Base-by-base conservation (phyloP, 2,329 filamentous ascomycete species). In the Talaromyces islandicus region DNA sequence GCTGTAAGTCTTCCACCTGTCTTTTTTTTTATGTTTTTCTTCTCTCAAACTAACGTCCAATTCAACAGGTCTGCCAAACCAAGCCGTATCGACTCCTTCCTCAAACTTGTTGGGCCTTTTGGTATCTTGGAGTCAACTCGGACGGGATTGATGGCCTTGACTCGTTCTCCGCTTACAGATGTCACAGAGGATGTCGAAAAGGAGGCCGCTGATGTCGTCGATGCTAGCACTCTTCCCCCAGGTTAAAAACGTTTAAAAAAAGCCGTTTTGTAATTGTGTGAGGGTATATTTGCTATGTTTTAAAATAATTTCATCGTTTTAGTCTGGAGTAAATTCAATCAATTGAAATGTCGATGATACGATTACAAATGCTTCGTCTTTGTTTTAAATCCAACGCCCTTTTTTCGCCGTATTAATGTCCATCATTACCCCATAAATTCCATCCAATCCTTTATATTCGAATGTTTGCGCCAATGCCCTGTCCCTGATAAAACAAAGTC, bases 101-200 rank as follows among this genome's bases (percentile, higher is more conserved):
- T 99, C 79, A 99, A 97, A 80, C 84, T 99, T 64, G 88, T 99
- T 71, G 83, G 86, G 60, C 93, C 93, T 12, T 99, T 97, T 74
- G 94, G 94, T 71, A 96, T 99, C 68, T 84, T 99, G 56, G 94
- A 99, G 80, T 97, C 92, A 56, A 92, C 93, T 56, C 87, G 94
- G 63, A 97, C 94, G 60, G 94, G 94, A 75, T 83, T 99, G 61
- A 99, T 97, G 93, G 94, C 94, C 54, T 83, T 99, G 66, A 94
- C 94, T 60, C 89, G 94, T 66, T 96, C 94, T 38, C 94, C 94
- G 43, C 85, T 99, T 53, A 86, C 90, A 64, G 88, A 86, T 61
- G 83, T 85, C 25, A 84, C 84, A 58, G 91, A 93, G 65, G 85
- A 91, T 62, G 73, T 87, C 11, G 82, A 88, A 66, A 96, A 94